Evolutionary conservation across 1,139 yeast genomes (phyloP), one percentile per base, ranked within the genome.

Genomic region (Sugiyamaella pinicola): DNA sequence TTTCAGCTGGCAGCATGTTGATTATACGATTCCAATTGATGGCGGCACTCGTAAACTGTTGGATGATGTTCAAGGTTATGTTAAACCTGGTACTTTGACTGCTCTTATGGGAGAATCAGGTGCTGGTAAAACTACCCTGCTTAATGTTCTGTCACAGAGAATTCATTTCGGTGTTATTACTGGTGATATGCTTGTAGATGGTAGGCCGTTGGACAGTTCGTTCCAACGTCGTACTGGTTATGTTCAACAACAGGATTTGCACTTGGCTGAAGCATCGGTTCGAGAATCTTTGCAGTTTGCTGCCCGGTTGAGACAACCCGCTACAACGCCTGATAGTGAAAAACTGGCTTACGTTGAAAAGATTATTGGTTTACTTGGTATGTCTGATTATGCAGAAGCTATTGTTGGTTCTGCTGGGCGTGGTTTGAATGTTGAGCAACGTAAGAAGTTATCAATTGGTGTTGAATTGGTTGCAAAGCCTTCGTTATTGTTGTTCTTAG

Each of bases 61-160:
- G 58, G 78, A 80, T 56, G 74, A 79, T 64, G 79, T 84, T 48
- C 82, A 80, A 58, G 89, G 88, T 39, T 84, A 75, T 66, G 83
- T 83, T 62, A 78, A 80, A 58, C 87, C 87, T 13, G 87, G 87
- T 59, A 79, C 82, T 29, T 68, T 80, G 72, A 80, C 83, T 46
- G 84, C 84, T 24, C 67, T 83, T 41, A 82, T 83, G 85, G 87
- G 87, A 58, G 84, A 79, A 57, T 82, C 86, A 24, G 87, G 87
- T 64, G 86, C 86, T 44, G 87, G 87, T 65, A 82, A 82, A 66
- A 83, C 87, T 1, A 83, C 87, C 6, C 70, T 83, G 56, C 73
- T 83, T 56, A 81, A 82, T 61, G 78, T 78, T 47, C 72, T 83
- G 55, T 82, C 87, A 13, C 83, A 81, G 62, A 74, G 87, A 66